Evolutionary conservation across 805 yeast genomes (phyloP).

Genomic region (Lachancea dasiensis): DNA sequence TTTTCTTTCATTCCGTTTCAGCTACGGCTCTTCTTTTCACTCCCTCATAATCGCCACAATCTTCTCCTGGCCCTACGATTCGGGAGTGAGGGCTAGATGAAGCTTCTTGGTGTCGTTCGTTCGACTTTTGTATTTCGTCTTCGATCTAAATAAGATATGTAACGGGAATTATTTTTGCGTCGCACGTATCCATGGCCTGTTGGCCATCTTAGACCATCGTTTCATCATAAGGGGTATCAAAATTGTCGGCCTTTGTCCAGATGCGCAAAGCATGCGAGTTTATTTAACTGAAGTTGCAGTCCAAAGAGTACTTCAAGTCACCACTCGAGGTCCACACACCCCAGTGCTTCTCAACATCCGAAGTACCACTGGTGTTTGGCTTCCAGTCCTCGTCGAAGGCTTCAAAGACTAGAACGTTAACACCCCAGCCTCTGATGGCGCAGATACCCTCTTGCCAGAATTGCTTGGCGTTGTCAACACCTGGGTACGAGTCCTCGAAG

Average conservation of each 20-base stretch:
- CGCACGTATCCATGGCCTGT: no score
- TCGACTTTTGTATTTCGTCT: no score
- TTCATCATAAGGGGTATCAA: no score
- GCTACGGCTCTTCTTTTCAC: no score
- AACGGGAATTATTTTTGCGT: no score
- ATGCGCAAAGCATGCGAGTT: background rate
- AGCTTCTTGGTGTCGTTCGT: no score
- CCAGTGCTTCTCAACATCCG: constrained; percentile 90
- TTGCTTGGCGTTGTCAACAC: constrained; percentile 62
- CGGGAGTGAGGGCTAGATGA: no score
- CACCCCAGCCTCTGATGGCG: constrained; percentile 93
- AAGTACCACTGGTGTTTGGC: constrained; percentile 81
- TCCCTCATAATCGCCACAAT: no score
- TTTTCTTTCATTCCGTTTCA: no score
- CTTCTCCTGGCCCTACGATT: no score
- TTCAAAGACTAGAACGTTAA: constrained; percentile 88
- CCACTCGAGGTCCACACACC: constrained; percentile 68
- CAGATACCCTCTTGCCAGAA: constrained; percentile 89
- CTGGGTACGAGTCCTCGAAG: constrained; percentile 62
- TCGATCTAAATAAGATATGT: no score
- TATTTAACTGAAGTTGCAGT: constrained; percentile 38
- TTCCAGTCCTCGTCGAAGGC: constrained; percentile 97
- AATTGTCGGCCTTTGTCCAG: background rate
- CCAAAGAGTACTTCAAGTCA: constrained; percentile 41
- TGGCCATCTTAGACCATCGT: no score